These are phyloP conservation scores for Skeletonema costatum DNA, from an alignment of 108 stramenopile genomes.

Conservation along the genomic window DNA sequence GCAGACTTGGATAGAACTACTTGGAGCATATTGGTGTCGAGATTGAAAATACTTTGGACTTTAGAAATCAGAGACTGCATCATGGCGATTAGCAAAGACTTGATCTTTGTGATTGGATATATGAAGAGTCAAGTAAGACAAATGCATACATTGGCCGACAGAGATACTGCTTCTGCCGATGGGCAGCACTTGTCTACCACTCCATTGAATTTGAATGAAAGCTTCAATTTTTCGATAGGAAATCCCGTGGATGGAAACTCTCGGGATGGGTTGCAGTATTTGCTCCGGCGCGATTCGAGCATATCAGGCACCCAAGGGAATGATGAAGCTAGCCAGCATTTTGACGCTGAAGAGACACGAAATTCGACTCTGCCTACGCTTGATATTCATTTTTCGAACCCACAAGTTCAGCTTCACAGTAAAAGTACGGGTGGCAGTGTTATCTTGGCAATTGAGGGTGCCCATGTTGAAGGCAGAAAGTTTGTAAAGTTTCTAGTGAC, in stretches of 20 bases:
- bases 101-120: slow-evolving; percentile 47
- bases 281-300: slow-evolving; percentile 23
- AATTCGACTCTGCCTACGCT: slow-evolving; percentile 45
- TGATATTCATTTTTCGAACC: slow-evolving; percentile 59
- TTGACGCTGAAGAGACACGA: background rate
- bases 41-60: slow-evolving; percentile 54
- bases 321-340: background rate
- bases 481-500: slow-evolving; percentile 43
- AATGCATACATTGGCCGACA: slow-evolving; percentile 32
- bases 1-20: slow-evolving; percentile 39
- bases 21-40: slow-evolving; percentile 53
- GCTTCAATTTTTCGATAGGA: background rate
- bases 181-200: background rate
- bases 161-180: background rate
- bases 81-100: slow-evolving; percentile 46
- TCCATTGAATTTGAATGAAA: background rate
- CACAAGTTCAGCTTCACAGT: slow-evolving; percentile 57
- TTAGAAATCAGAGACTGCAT: slow-evolving; percentile 54
- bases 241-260: background rate
- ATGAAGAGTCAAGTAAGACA: slow-evolving; percentile 51
- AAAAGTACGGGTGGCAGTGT: slow-evolving; percentile 50
- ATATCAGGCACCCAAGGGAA: background rate
- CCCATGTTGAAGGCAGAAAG: slow-evolving; percentile 53
- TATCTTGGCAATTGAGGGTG: slow-evolving; percentile 53
- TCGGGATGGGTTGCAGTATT: slow-evolving; percentile 22